Evolutionary conservation across 495 filamentous ascomycete genomes (phyloP), one percentile per base, ranked within the genome.

Genomic region (Hypoxylon crocopeplum): DNA sequence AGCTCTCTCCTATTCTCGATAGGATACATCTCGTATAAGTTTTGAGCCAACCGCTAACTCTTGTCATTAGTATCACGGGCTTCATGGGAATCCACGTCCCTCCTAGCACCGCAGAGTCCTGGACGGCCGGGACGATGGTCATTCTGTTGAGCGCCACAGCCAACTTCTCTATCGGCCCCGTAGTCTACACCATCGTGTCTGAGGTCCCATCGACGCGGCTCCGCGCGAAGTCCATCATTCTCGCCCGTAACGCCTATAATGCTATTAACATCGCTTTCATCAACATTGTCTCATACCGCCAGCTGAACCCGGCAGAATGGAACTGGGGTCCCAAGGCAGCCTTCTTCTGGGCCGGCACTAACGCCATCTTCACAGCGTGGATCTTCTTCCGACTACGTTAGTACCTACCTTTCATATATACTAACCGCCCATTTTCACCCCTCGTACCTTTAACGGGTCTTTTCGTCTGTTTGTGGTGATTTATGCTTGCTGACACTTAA

Each of bases 181-280:
- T 85, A 20, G 82, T 78, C 64, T 86, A 85, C 66, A 82, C 82
- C 4, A 78, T 86, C 58, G 83, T 86, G 7, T 78, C 82, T 13
- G 83, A 86, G 59, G 66, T 86, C 2, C 77, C 81, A 1, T 80
- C 84, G 12, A 78, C 77, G 8, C 75, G 82, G 7, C 74, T 82
- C 15, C 76, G 80, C 39, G 72, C 78, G 21, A 80, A 83, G 54
- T 82, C 82, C 24, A 75, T 86, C 32, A 80, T 82, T 5, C 71
- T 83, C 3, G 82, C 79, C 10, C 79, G 83, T n/a, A 82, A 79
- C 56, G 68, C 77, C 10, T 86, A 86, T 66, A 70, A 70, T 44
- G 68, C 68, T 60, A 81, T 82, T 60, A 67, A 83, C 52, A 74
- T 67, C 49, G 72, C 69, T 40, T 66, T 82, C 50, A 52, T 77